Percentiles rank a stretch among this genome's conserved stretches.
Conservation (phyloP, 805 yeast species). For the Yamadazyma philogaea region DNA sequence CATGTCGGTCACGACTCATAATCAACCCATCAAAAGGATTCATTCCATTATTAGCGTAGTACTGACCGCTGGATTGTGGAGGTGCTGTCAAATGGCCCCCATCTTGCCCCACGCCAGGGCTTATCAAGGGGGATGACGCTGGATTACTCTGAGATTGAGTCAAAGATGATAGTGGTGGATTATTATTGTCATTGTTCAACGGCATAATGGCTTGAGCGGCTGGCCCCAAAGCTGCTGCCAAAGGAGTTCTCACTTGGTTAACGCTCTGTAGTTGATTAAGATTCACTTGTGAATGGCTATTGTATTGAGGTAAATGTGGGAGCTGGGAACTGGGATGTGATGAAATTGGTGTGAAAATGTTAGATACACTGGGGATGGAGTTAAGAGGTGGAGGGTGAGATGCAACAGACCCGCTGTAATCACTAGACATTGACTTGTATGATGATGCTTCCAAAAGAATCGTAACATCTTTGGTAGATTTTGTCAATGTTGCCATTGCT, state of each 20-base stretch:
- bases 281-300: slow-evolving; percentile 12
- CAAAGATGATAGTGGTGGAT: slow-evolving; percentile 5
- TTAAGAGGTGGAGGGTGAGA: slow-evolving; percentile 23
- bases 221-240: slow-evolving; percentile 24
- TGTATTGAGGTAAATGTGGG: slow-evolving; percentile 11
- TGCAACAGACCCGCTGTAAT: slow-evolving; percentile 12
- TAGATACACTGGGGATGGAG: slow-evolving; percentile 32
- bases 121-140: slow-evolving; percentile 15
- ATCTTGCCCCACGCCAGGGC: slow-evolving; percentile 17
- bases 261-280: slow-evolving; percentile 10
- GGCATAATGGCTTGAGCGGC: slow-evolving; percentile 28
- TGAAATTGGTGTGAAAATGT: slow-evolving; percentile 29
- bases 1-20: slow-evolving; percentile 16
- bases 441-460: slow-evolving; percentile 63
- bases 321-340: slow-evolving; percentile 20
- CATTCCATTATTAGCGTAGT: slow-evolving; percentile 32
- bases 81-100: slow-evolving; percentile 22
- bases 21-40: slow-evolving; percentile 41
- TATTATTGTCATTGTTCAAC: slow-evolving; percentile 7
- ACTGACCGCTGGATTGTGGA: slow-evolving; percentile 31
- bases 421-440: slow-evolving; percentile 29
- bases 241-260: slow-evolving; percentile 25
- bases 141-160: slow-evolving; percentile 3
- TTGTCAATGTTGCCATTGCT: slow-evolving; percentile 74
- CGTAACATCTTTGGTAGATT: slow-evolving; percentile 89